Evolutionary conservation across 306 rosid genomes (phyloP).

Genomic region (Ceratonia siliqua): DNA sequence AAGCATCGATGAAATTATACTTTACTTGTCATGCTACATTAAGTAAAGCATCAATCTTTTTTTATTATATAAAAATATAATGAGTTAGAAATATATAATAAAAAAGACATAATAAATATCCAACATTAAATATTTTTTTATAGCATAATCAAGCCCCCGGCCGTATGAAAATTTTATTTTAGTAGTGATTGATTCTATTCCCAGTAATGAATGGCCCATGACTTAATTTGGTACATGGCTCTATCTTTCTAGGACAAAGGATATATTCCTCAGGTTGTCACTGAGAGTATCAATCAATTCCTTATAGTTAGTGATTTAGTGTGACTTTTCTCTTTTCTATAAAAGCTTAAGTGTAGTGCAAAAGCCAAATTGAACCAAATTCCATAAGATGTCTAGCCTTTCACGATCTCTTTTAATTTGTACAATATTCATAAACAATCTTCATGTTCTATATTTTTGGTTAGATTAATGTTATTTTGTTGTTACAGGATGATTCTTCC

Average conservation of each 20-base stretch:
- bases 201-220: neutral
- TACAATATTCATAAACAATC: constrained; percentile 6
- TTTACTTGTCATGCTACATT: too few relatives aligned
- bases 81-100: too few relatives aligned
- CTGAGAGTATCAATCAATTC: constrained; percentile 42
- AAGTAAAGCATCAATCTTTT: too few relatives aligned
- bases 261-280: constrained; percentile 40
- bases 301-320: constrained; percentile 32
- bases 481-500: constrained; percentile 3
- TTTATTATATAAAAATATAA: too few relatives aligned
- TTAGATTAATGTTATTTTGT: constrained; percentile 3
- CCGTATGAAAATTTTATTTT: neutral
- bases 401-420: constrained; percentile 10
- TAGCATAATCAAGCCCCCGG: too few relatives aligned
- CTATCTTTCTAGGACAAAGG: constrained; percentile 40
- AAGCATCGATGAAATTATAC: too few relatives aligned
- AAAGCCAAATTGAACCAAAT: constrained; percentile 39
- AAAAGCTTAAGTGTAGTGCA: constrained; percentile 34
- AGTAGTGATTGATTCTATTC: neutral
- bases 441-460: neutral
- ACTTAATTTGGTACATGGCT: constrained; percentile 27
- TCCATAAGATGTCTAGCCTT: constrained; percentile 45
- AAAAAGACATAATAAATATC: too few relatives aligned
- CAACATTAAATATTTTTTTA: too few relatives aligned
- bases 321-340: constrained; percentile 41